Evolutionary conservation across 257 asterid species (phyloP), one percentile per base, ranked within the genome.

Genomic region (Solanum verrucosum): DNA sequence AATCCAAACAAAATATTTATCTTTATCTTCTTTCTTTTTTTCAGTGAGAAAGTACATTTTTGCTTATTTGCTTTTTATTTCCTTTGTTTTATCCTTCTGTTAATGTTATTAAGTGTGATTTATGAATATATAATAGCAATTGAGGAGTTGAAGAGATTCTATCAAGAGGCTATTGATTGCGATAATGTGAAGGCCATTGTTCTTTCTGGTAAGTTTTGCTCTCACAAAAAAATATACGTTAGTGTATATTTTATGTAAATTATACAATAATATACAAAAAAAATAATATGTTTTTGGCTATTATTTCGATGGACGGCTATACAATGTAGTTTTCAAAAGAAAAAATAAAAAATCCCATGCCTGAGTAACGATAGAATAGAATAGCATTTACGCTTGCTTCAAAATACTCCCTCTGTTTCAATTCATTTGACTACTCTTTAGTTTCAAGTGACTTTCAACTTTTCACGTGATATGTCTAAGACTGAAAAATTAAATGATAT

Each of bases 181-280:
- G 92, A 92, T 56, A 94, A 89, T 65, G 96, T 93, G 34, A 94
- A 91, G 88, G 96, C 95, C 1, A 86, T 94, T 87, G 97, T 92
- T 37, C 77, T 94, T 42, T 88, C 90, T 83, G 96, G 97, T 92
- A 89, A 88, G 89, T 40, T 67, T 85, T 29, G n/a, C 37, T 56
- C 65, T 56, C 70, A 9, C 13, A 9, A 63, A 23, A 5, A 67
- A 25, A 70, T 68, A 27, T 15, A 3, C 21, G 3, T 29, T 68
- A 18, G 2, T 60, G 29, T 60, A 60, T 23, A 23, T 60, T 60
- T 52, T 60, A 23, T 5, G 14, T 60, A 60, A 60, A 60, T 52
- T 52, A 52, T 52, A 52, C 10, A 52, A 18, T 56, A 18, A 56
- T 18, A 56, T 20, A 2, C n/a, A 18, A 16, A 52, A 16, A 59